Evolutionary conservation across 208 protist genomes (phyloP), one percentile per base, ranked within the genome.

Genomic region (Tritrichomonas foetus): DNA sequence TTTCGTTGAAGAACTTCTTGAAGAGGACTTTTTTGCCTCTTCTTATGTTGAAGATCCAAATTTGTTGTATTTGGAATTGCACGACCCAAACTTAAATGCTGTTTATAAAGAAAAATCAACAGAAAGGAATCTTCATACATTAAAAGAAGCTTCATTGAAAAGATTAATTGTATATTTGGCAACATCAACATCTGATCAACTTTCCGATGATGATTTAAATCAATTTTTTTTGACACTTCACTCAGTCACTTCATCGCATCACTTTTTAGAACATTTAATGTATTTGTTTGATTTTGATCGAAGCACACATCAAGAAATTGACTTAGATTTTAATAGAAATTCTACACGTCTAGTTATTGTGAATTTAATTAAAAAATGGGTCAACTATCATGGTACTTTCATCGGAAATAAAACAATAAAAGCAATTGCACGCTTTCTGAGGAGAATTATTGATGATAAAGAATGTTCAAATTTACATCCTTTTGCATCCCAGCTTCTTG

Each of bases 1-100:
- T 14, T 89, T 39, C 27, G 30, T 89, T 9, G 47, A 61, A 39
- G 78, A 89, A 50, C 33, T 22, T 14, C 47, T 89, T 57, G 78
- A 89, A 57, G 78, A 89, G 22, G 78, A 89, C 47, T 89, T 89
- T n/a, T 89, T 89, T 50, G 41, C 78, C 20, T 57, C 78, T 16
- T 47, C 41, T 20, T 89, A 89, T 30, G 14, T 16, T 61, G 53
- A 61, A 57, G 78, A 89, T 89, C 74, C 74, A 50, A 82, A 82
- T 50, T 30, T 82, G 33, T 50, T 82, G 30, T 50, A 39, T 30
- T 20, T 50, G 30, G 74, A 82, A 82, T 50, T 82, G 50, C n/a
- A 50, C 3, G 36, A 82, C 30, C 74, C 74, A 82, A 39, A 82
- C 3, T 39, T 50, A 1, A 50, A 82, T 82, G 74, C 50, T 30